Evolutionary conservation across 1,284 basidiomycete species (phyloP), one percentile per base, ranked within the genome.

Genomic region (Ustilago trichophora): DNA sequence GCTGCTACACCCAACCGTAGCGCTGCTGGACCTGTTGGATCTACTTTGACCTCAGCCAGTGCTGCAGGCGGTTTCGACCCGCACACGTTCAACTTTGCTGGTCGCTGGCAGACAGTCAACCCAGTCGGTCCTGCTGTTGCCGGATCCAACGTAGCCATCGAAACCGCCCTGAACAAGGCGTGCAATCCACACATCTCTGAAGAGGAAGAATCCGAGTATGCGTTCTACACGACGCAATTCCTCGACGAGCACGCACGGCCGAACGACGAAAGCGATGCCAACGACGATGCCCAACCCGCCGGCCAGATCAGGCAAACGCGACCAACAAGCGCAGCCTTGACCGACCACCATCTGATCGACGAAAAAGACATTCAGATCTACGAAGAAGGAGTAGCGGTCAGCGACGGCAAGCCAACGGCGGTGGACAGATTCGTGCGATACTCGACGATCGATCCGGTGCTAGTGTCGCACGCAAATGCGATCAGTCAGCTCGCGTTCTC

Each of bases 361-460:
- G 67, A 70, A 21, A 65, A 62, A 21, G 67, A 70, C 38, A 60
- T 65, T 16, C 52, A 57, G 49, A 65, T 71, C 45, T 73, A 73
- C 53, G 71, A 73, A 40, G 62, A 73, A 19, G 63, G 68, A 21
- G 71, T 73, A 1, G 59, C 46, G 0, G 27, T 63, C 36, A 55
- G 51, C 24, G 46, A 48, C 4, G 56, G 60, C 4, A 45, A 29
- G 35, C 47, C 50, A 4, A 36, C 32, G 0, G 54, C 50, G 19
- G 52, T 65, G 24, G 60, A 62, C 12, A 40, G 45, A 2, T 45
- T 65, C 27, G 59, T 54, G 16, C 42, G 55, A n/a, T 48, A 44
- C 31, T 48, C 53, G 12, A 43, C 35, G 3, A 33, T 63, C 18
- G 57, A 72, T 43, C 64, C 71, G 33, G 62, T 60, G 13, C 29